Evolutionary conservation across 2,329 filamentous ascomycete species (phyloP), one percentile per base, ranked within the genome.

Genomic region (Aspergillus unguis): DNA sequence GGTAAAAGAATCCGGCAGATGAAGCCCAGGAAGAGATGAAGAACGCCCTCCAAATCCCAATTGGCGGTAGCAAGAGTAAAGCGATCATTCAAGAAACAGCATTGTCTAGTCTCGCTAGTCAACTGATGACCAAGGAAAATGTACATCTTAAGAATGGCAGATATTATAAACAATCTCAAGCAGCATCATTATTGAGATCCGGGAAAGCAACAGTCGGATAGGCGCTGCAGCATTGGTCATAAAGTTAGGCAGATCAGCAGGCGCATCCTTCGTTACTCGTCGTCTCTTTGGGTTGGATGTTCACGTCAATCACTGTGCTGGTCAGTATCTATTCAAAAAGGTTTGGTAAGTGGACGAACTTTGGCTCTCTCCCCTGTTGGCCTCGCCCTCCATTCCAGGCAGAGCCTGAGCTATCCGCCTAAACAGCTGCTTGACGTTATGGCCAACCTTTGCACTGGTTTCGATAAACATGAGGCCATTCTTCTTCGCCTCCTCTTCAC

Each of bases 391-490:
- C 94, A 99, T 97, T 25, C 94, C 94, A 6, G 94, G 94, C 64
- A 99, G 78, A 35, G 95, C 94, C 75, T 99, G 94, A 37, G 95
- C 94, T 83, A 99, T 99, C 78, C 91, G 87, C 80, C 92, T 90
- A 78, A 99, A 99, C 53, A 99, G 79, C 62, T 87, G 89, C 81
- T 99, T 99, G 63, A 99, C 95, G 70, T 99, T 99, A 75, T 97
- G 91, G 37, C 95, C 92, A 9, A 96, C 81, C 81, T 99, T 99
- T 50, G 94, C 94, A 72, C 91, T 96, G 50, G 94, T 99, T 80
- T 99, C 94, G 65, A 99, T 94, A 69, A 99, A 99, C 89, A 99
- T 96, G 62, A 96, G 79, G 61, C 94, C 94, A 74, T 96, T 92
- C 80, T 92, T 92, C 83, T 95, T 96, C 40, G 92, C 92, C 77